Base-by-base conservation (phyloP, 1,284 basidiomycete genomes). In the Trametes pubescens region DNA sequence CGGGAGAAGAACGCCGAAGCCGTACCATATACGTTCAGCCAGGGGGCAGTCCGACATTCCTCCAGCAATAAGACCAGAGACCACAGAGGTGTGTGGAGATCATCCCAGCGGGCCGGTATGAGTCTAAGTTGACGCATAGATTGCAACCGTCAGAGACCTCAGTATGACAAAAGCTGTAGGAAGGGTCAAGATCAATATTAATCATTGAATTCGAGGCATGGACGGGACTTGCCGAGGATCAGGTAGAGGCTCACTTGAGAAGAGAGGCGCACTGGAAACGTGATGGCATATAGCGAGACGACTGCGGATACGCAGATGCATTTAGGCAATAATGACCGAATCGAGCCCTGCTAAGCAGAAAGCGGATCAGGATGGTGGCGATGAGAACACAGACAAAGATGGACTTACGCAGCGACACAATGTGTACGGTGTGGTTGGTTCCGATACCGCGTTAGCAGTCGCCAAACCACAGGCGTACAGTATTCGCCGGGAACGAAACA, bases 281-380 rank as follows among this genome's bases (percentile, higher is more conserved):
- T 60, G 51, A 59, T 58, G 56, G 14, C 37, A 26, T 10, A 22
- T 10, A 22, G 22, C 40, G 18, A 7, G 7, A 29, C 24, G 22
- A 21, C 56, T 58, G 56, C 56, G 56, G 47, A 34, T 22, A 40
- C 29, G 22, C 29, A 55, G 38, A 43, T 32, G 26, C 53, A 44
- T 55, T 38, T 37, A 58, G 56, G 47, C 35, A 58, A 58, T 58
- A 40, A 34, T 58, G 35, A 14, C 47, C 56, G 48, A 35, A 51
- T 49, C 34, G 47, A 40, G 38, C 37, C 40, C 35, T 37, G 26
- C 37, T 16, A 38, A 10, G 37, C 18, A 43, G 8, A 34, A 14
- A n/a, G 32, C 54, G 49, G 54, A 60, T 57, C 62, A 57, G 34
- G 34, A 21, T 11, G 48, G 62, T 64, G 62, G 58, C 62, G 53